Base-by-base conservation (phyloP, 805 yeast species). In the Sugiyamaella valdiviana region DNA sequence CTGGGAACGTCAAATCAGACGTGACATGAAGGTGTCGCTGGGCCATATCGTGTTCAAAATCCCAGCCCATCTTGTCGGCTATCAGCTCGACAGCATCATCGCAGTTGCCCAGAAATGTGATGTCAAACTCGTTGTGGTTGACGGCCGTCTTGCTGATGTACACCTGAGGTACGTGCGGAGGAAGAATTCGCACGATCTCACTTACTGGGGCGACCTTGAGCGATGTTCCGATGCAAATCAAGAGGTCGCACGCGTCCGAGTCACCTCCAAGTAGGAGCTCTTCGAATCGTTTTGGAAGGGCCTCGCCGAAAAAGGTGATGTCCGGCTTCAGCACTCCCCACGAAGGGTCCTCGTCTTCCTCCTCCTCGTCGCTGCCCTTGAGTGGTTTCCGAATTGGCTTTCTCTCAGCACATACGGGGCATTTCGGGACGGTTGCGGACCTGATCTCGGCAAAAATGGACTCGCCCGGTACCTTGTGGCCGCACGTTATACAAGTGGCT, bases 141-240 rank as follows among this genome's bases (percentile, higher is more conserved):
- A 86, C 81, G 1, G 85, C 81, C 58, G 87, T 93, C 59, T 76
- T 80, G 61, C 87, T 85, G 53, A 89, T 83, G 49, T 85, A 71
- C 3, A 90, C 73, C 65, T 88, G 95, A 0, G 96, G 96, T 1
- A 85, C 80, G n/a, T 76, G 64, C n/a, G 74, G 73, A 0, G 83
- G 80, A 1, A 89, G 68, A 66, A 77, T 72, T 53, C 86, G 82
- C n/a, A 86, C 90, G 50, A 89, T 85, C 46, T 86, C 89, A 46
- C 88, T 80, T 3, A 90, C 96, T 0, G 97, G 97, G 0, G 95
- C 88, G 20, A 89, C 97, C 61, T 89, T 86, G 55, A 89, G 72
- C 17, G 96, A 88, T 0, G 97, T 89, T 15, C 97, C 97, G 32
- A 89, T 82, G 63, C 95, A 84, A 4, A 89, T 73, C 40, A 90